phyloP scores from a whole-genome alignment of 1,139 yeast genomes.

The Hyphopichia pseudoburtonii region DNA sequence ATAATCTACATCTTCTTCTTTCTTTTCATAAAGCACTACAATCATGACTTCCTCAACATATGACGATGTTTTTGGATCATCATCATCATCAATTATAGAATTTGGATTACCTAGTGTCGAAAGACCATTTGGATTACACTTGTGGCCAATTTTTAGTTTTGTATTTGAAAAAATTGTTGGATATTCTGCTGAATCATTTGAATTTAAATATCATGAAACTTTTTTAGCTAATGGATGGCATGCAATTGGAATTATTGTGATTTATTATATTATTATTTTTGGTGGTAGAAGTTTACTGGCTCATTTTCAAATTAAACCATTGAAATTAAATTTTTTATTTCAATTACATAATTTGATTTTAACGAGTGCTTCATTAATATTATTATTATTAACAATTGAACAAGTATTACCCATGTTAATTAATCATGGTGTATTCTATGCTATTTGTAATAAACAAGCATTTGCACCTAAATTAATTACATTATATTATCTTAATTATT shows the following conservation, averaged over 20 bases:
- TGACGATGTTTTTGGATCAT: no score
- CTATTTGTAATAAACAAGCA: slow-evolving; percentile 77
- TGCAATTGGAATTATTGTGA: slow-evolving; percentile 61
- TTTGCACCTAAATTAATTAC: slow-evolving; percentile 86
- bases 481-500: slow-evolving; percentile 76
- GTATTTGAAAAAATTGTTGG: slow-evolving; percentile 54
- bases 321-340: slow-evolving; percentile 61
- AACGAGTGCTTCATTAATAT: slow-evolving; percentile 65
- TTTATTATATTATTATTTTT: slow-evolving; percentile 78
- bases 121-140: slow-evolving; percentile 83
- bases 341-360: slow-evolving; percentile 76
- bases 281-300: slow-evolving; percentile 64
- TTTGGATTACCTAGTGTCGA: slow-evolving; percentile 57
- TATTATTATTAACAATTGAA: slow-evolving; percentile 73
- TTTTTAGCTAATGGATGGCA: slow-evolving; percentile 67
- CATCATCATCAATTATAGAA: slow-evolving; percentile 15
- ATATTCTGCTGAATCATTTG: slow-evolving; percentile 71
- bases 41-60: no score
- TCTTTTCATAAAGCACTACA: not conserved
- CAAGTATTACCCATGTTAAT: slow-evolving; percentile 82
- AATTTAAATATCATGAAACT: slow-evolving; percentile 65
- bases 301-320: slow-evolving; percentile 55
- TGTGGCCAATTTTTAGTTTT: slow-evolving; percentile 84
- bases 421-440: slow-evolving; percentile 77
- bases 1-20: not conserved